phyloP scores from a whole-genome alignment of 2,329 filamentous ascomycete genomes.

The Penicillium sp. region DNA sequence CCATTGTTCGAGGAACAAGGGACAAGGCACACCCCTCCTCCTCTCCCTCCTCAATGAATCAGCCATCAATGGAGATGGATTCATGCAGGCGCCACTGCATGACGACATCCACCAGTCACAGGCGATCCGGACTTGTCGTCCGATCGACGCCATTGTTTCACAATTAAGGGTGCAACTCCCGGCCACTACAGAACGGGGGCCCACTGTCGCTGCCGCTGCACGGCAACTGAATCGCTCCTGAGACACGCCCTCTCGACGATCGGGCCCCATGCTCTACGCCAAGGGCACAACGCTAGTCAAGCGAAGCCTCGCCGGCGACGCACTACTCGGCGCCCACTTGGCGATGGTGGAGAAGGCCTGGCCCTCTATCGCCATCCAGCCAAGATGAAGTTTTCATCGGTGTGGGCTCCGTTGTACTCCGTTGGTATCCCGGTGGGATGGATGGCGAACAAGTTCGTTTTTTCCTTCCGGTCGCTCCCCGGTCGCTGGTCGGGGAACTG shows the following conservation, averaged over 20 bases:
- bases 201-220: background rate
- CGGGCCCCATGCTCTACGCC: background rate
- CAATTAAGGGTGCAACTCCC: background rate
- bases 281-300: conserved; percentile 1
- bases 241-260: background rate
- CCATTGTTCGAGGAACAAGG: background rate
- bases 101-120: conserved; percentile 4
- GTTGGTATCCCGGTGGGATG: conserved; percentile 1
- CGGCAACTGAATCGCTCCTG: background rate
- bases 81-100: background rate
- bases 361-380: background rate
- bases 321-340: conserved; percentile 1
- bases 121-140: background rate
- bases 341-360: background rate
- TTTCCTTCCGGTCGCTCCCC: background rate
- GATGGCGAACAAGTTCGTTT: conserved; percentile 1
- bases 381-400: background rate
- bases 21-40: no score
- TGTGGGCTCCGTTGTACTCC: conserved; percentile 4
- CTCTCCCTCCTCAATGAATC: background rate
- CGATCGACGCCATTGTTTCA: conserved; percentile 8
- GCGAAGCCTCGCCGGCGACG: conserved; percentile 1
- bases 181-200: background rate
- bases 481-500: background rate
- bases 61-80: background rate